Percentiles rank a stretch among this genome's conserved stretches.
Conservation (phyloP, 2,329 filamentous ascomycete species). For the Aspergillus quadricinctus region DNA sequence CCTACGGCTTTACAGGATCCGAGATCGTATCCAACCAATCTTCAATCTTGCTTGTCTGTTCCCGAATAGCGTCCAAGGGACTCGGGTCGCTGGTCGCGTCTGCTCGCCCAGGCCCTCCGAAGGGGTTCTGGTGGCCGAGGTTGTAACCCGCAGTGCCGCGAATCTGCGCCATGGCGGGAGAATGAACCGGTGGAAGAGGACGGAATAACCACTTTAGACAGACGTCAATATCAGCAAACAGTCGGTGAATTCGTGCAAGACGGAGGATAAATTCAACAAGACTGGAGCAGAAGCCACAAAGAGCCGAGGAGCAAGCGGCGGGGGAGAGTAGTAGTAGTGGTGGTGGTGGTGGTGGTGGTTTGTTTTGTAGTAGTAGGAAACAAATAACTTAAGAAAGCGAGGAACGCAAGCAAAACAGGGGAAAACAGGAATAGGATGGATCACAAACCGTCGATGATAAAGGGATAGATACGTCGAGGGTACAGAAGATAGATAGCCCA, state of each 20-base stretch:
- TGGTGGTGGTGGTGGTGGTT: neutral
- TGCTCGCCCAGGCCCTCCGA: constrained; percentile 56
- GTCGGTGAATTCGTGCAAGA: neutral
- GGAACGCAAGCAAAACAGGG: neutral
- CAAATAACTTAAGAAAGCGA: neutral
- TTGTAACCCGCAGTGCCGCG: constrained; percentile 76
- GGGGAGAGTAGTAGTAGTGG: neutral
- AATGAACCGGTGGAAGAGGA: constrained; percentile 3
- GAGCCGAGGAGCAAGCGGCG: neutral
- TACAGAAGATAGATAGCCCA: neutral
- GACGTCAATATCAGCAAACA: neutral
- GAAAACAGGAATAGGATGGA: neutral
- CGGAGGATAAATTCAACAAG: constrained; percentile 4
- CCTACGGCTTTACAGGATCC: constrained; percentile 92
- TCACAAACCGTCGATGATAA: neutral
- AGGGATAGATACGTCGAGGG: neutral
- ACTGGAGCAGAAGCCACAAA: neutral
- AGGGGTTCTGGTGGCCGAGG: constrained; percentile 69
- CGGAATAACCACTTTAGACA: constrained; percentile 2
- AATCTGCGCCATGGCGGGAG: constrained; percentile 46
- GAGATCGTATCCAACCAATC: constrained; percentile 81
- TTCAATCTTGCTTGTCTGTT: constrained; percentile 98
- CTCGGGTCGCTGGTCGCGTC: constrained; percentile 65
- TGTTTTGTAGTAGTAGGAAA: neutral
- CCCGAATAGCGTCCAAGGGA: constrained; percentile 80